phyloP scores from a whole-genome alignment of 2,329 filamentous ascomycete genomes.

The Neopestalotiopsis sp. region DNA sequence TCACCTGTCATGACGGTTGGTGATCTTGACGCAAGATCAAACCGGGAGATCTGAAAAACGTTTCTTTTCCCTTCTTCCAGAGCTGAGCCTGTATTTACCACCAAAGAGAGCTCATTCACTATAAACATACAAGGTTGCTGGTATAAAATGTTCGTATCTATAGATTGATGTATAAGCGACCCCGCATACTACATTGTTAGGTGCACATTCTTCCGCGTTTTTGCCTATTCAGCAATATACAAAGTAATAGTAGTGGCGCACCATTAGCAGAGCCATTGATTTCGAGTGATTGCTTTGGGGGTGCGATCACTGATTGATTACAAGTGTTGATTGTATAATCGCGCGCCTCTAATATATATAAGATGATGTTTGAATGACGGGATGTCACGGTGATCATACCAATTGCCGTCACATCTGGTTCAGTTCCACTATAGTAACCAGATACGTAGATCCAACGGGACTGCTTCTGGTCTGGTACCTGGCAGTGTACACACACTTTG shows the following conservation, averaged over 20 bases:
- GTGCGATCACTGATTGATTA: neutral
- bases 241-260: too few species aligned
- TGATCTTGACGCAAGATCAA: slow-evolving; percentile 16
- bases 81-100: neutral
- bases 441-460: too few species aligned
- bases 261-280: too few species aligned
- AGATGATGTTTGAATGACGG: neutral
- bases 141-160: neutral
- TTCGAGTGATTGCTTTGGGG: too few species aligned
- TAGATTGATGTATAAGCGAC: too few species aligned
- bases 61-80: slow-evolving; percentile 1
- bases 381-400: neutral
- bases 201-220: too few species aligned
- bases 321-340: neutral
- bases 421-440: too few species aligned
- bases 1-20: slow-evolving; percentile 5
- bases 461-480: too few species aligned
- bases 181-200: too few species aligned
- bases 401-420: neutral
- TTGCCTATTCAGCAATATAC: too few species aligned
- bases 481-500: too few species aligned
- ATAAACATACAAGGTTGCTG: neutral
- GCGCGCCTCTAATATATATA: neutral
- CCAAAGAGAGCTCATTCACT: neutral
- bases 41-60: neutral